These are phyloP conservation scores for Aphanocladium album DNA, from an alignment of 2,329 filamentous ascomycete species.

Conservation along the genomic window DNA sequence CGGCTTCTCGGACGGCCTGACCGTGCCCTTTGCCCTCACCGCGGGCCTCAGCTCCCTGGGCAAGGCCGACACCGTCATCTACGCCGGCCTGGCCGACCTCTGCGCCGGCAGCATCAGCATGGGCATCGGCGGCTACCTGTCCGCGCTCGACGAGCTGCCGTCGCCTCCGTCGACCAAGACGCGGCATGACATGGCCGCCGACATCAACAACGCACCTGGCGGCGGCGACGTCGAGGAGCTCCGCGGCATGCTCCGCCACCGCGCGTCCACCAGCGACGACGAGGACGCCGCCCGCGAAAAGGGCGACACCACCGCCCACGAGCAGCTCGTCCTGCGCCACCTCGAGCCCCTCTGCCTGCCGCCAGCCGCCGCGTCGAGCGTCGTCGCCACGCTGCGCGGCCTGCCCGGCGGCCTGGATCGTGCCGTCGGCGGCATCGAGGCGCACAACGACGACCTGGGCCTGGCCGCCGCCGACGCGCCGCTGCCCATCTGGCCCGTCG, in stretches of 20 bases:
- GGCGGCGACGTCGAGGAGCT: slow-evolving; percentile 19
- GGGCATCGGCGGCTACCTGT: slow-evolving; percentile 67
- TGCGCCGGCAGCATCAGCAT: slow-evolving; percentile 69
- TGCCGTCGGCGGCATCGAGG: slow-evolving; percentile 18
- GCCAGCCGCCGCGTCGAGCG: slow-evolving; percentile 15
- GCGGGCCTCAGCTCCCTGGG: slow-evolving; percentile 61
- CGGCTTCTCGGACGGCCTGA: slow-evolving; percentile 69
- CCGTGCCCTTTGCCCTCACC: slow-evolving; percentile 69
- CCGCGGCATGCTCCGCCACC: slow-evolving; percentile 21
- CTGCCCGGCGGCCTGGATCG: slow-evolving; percentile 28
- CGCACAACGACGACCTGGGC: slow-evolving; percentile 12
- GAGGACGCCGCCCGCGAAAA: slow-evolving; percentile 14
- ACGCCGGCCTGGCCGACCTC: slow-evolving; percentile 64
- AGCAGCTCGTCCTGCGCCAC: slow-evolving; percentile 26
- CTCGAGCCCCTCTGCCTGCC: slow-evolving; percentile 29
- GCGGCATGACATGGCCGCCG: not conserved
- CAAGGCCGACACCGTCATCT: slow-evolving; percentile 57
- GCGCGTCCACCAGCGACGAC: slow-evolving; percentile 7
- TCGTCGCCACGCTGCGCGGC: slow-evolving; percentile 23
- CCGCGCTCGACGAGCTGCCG: slow-evolving; percentile 41
- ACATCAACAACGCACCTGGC: not conserved
- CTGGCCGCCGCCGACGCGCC: slow-evolving; percentile 7
- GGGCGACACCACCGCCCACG: slow-evolving; percentile 11
- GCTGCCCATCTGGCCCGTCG: slow-evolving; percentile 30
- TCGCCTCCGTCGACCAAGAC: not conserved